Base-by-base conservation (phyloP, 192 early-diverging fungal species). In the Coemansia reversa region DNA sequence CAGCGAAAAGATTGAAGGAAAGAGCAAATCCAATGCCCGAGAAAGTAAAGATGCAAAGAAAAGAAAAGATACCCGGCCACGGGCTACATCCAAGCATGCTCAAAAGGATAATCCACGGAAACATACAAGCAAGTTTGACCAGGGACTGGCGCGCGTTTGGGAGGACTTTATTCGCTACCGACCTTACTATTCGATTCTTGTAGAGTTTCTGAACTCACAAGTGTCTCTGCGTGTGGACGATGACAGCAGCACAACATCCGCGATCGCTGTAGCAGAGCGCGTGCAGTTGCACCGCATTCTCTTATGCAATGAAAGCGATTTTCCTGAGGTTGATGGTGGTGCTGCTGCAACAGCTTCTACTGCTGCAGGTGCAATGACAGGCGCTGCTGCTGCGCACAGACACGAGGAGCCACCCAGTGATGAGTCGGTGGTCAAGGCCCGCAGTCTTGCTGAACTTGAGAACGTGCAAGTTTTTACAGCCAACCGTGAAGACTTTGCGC, bases 141-240 rank as follows among this genome's bases (percentile, higher is more conserved):
- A 58, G 42, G 76, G 72, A 1, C 71, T 81, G 25, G 53, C 55
- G 28, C 58, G 65, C 48, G 60, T 83, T n/a, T 76, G 73, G 75
- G 78, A 81, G 23, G 82, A 84, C 72, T 66, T 84, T 67, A 22
- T 59, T 14, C 65, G 65, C 25, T 84, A 75, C 51, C 65, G 51
- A 24, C 74, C 72, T 18, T 75, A 81, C 66, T 72, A 84, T 27
- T 75, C 74, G 20, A 56, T 77, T 20, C 25, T 81, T 51, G 70
- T 84, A 12, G 82, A 84, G 64, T 84, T 84, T 29, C 64, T 84
- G n/a, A 84, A 77, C 66, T 76, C 82, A 28, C 82, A 84, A 49
- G 78, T 84, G 33, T 81, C 74, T 2, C 50, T 80, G 70, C 74
- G 78, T 11, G 71, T 84, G n/a, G 68, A 81, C 30, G 79, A 81